phyloP scores from a whole-genome alignment of 768 basidiomycete genomes.

The Phylloporus sp. region DNA sequence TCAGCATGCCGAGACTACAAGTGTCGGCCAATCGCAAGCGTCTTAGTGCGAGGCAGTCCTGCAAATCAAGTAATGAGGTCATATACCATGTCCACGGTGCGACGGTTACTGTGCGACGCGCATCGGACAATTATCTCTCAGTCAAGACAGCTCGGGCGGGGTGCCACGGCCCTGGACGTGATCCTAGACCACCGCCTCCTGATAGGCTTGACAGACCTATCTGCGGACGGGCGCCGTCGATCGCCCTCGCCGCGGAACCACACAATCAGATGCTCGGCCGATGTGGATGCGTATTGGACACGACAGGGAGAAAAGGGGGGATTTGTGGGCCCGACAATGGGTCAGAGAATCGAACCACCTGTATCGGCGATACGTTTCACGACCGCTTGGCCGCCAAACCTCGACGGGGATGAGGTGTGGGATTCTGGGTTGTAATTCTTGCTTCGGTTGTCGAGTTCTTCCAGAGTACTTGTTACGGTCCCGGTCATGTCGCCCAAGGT shows the following conservation, averaged over 20 bases:
- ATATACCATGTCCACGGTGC: slow-evolving; percentile 2
- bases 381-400: slow-evolving; percentile 24
- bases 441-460: slow-evolving; percentile 12
- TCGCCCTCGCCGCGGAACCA: slow-evolving; percentile 16
- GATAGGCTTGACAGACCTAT: slow-evolving; percentile 4
- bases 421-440: slow-evolving; percentile 11
- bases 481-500: slow-evolving; percentile 16
- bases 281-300: slow-evolving; percentile 37
- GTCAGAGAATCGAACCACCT: slow-evolving; percentile 19
- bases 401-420: slow-evolving; percentile 23
- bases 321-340: not conserved
- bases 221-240: slow-evolving; percentile 2
- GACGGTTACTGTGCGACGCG: slow-evolving; percentile 26
- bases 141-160: slow-evolving; percentile 29
- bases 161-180: slow-evolving; percentile 44
- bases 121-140: slow-evolving; percentile 27
- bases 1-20: slow-evolving; percentile 9
- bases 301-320: slow-evolving; percentile 21
- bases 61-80: not conserved
- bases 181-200: slow-evolving; percentile 36
- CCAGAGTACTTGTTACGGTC: slow-evolving; percentile 15
- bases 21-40: not conserved
- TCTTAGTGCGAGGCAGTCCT: not conserved
- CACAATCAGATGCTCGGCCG: slow-evolving; percentile 27
- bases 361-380: slow-evolving; percentile 49